These are phyloP conservation scores for Quercus tomentella DNA, from an alignment of 331 rosid species.

Conservation along the genomic window DNA sequence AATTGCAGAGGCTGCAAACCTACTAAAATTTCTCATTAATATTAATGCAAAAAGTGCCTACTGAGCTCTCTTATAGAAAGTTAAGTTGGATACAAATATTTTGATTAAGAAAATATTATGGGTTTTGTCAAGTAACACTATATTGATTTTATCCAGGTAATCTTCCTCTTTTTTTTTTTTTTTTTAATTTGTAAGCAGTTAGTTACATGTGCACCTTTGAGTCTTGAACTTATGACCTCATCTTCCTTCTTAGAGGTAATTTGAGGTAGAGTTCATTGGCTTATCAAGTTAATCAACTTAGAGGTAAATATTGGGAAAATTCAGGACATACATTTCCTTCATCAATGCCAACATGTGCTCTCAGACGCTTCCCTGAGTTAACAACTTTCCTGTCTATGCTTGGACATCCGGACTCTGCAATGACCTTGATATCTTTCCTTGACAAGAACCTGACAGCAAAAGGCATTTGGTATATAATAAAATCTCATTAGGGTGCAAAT, in stretches of 20 bases:
- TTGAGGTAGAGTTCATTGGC: no score
- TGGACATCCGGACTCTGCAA: conserved; percentile 44
- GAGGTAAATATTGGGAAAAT: conserved; percentile 3
- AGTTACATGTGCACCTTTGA: no score
- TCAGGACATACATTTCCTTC: conserved; percentile 70
- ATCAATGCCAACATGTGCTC: conserved; percentile 64
- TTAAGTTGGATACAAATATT: background rate
- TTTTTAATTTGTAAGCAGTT: no score
- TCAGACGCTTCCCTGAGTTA: conserved; percentile 71
- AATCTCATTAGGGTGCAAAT: background rate
- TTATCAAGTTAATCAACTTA: background rate
- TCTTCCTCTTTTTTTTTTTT: background rate
- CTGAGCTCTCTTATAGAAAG: background rate
- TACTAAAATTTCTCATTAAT: conserved; percentile 29
- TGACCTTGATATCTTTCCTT: conserved; percentile 32
- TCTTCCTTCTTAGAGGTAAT: no score
- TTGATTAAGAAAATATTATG: background rate
- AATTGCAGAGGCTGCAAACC: conserved; percentile 81
- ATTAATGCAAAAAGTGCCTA: conserved; percentile 15
- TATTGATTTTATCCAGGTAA: background rate
- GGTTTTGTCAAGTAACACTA: background rate
- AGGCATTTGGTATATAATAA: background rate
- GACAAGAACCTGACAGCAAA: conserved; percentile 31
- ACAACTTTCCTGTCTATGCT: conserved; percentile 44
- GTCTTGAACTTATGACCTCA: no score